Conservation (phyloP, 169 alveolate species). For the Miamiensis avidus region DNA sequence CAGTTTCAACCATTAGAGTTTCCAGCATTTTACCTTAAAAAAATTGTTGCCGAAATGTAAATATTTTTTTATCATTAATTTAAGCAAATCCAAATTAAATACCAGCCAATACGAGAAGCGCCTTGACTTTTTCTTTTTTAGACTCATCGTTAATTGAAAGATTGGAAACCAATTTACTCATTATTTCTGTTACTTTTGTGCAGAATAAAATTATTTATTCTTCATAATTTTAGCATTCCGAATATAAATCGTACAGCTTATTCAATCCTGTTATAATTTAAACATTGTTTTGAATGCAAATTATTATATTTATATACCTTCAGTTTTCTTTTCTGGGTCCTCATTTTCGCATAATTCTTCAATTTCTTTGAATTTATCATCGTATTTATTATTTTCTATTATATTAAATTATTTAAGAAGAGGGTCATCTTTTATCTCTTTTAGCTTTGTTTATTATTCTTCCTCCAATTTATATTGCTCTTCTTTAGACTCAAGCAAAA, state of each 20-base stretch:
- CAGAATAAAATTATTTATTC: neutral
- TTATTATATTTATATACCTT: neutral
- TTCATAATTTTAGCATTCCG: neutral
- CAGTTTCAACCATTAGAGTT: neutral
- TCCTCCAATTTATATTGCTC: neutral
- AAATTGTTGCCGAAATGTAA: neutral
- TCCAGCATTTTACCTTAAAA: neutral
- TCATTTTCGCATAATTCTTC: neutral
- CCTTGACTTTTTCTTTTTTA: neutral
- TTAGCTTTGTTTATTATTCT: neutral
- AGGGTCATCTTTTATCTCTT: neutral
- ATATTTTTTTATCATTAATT: too few relatives aligned
- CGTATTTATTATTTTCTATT: neutral
- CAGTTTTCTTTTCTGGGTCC: neutral
- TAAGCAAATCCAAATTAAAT: too few relatives aligned
- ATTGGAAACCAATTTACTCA: neutral
- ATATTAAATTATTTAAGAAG: too few relatives aligned
- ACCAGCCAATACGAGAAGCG: neutral
- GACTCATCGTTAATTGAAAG: neutral
- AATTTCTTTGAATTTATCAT: neutral
- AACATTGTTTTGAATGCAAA: too few relatives aligned
- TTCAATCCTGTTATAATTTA: neutral
- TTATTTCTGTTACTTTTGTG: neutral
- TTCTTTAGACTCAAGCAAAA: neutral
- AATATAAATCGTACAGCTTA: neutral